Evolutionary conservation across 768 basidiomycete species (phyloP), one percentile per base, ranked within the genome.

Genomic region (Termitomyces sp.): DNA sequence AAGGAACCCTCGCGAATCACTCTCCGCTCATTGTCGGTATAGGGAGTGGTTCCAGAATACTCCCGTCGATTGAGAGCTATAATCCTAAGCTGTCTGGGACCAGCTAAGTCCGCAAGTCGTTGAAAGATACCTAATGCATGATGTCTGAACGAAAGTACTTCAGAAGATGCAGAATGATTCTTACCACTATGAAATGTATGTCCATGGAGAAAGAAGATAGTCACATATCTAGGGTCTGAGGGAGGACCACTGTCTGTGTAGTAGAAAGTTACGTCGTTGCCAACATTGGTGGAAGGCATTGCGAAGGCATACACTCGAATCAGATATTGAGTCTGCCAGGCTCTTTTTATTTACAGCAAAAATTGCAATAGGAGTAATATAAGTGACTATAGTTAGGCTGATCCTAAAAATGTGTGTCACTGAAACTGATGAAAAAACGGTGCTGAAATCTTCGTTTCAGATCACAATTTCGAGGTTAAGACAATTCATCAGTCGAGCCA

Each of bases 31-130:
- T 64, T 64, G 23, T 59, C 46, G 3, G 64, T 67, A 51, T 67
- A 69, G 0, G 68, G 66, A 2, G 69, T 68, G 19, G 69, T 19
- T 72, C 21, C 41, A 21, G 41, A 9, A 21, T 19, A 42, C 7
- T 14, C 39, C 5, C 19, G 21, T 42, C 41, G 67, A 47, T 72
- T 73, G 25, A 72, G 52, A n/a, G 59, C 54, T 28, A 74, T 66
- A 2, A 70, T 40, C 11, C 73, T 67, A 25, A 69, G 49, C 10
- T 51, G 56, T 28, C 56, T 52, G 16, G 63, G 44, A 8, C 34
- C 0, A 1, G 68, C 67, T 1, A 58, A 21, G 2, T 63, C 49
- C 21, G 59, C 53, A 35, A 69, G 63, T 27, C 61, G 62, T 50
- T 55, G 58, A 43, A 70, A 70, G 10, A 60, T 61, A 3, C 65